Evolutionary conservation across 2,329 filamentous ascomycete species (phyloP), one percentile per base, ranked within the genome.

Genomic region (Nemania diffusa): DNA sequence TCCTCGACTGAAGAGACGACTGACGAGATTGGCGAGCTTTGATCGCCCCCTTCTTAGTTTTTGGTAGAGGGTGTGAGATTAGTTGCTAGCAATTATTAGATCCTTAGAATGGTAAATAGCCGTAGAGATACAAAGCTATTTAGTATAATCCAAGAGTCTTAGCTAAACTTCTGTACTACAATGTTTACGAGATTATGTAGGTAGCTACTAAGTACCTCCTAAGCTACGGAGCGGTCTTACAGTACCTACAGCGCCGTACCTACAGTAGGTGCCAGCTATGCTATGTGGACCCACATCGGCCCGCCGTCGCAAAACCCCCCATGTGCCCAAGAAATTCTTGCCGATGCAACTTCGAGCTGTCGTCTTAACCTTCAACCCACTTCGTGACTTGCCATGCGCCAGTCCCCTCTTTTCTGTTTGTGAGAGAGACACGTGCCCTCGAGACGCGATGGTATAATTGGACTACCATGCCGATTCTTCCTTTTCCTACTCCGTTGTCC

Each of bases 391-490:
- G n/a, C n/a, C n/a, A n/a, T 24, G 15, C 26, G 64, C 57, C 51
- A 42, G 11, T 26, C 29, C 44, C 40, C 57, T 61, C 50, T 37
- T 63, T 60, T 26, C 29, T 55, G 52, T 51, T 44, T 57, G 32
- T 59, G 55, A 62, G 56, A 46, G 29, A 40, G 42, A 68, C 42
- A 52, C 42, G 34, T 52, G 66, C 55, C 56, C 53, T 52, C 34
- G 55, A 26, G 71, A 64, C 72, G 74, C 70, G 71, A 74, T 75
- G 76, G 69, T 73, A 70, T 74, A 73, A 60, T 34, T 58, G 15
- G 59, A 63, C 50, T 72, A 78, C 62, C 71, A 78, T 78, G 76
- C 70, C 76, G 71, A 61, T 73, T 73, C 67, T 77, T 66, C 69
- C 71, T 44, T 58, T 70, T 61, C 64, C 73, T 65, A 52, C 71